phyloP scores from a whole-genome alignment of 2,329 filamentous ascomycete species.

The Penicillium sp. region DNA sequence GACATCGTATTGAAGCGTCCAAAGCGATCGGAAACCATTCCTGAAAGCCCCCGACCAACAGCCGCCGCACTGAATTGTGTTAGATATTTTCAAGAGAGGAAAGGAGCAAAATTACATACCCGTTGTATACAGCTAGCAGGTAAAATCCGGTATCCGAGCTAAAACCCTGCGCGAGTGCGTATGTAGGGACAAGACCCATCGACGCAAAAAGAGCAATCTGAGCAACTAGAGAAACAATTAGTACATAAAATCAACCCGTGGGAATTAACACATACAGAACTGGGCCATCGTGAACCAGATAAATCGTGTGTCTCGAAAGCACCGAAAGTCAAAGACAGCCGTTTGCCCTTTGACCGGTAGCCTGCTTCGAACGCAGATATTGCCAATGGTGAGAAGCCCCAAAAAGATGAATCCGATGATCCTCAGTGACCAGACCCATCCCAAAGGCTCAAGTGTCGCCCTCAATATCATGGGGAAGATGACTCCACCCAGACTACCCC shows the following conservation, averaged over 20 bases:
- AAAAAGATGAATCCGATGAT: conserved; percentile 36
- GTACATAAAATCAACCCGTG: too few relatives aligned
- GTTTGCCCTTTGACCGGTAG: neutral
- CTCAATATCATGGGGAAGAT: conserved; percentile 35
- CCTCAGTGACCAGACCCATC: conserved; percentile 38
- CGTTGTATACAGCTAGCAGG: conserved; percentile 1
- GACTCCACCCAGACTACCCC: conserved; percentile 33
- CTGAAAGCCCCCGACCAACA: conserved; percentile 3
- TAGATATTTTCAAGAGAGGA: neutral
- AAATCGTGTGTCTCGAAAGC: neutral
- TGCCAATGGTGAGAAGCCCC: conserved; percentile 1
- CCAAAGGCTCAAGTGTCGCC: conserved; percentile 27
- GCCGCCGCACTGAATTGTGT: neutral
- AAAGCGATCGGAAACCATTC: conserved; percentile 1
- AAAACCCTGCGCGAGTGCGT: conserved; percentile 2
- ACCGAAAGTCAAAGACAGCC: neutral
- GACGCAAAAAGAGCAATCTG: conserved; percentile 1
- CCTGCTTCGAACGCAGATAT: conserved; percentile 3
- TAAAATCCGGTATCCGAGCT: conserved; percentile 3
- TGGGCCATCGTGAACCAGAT: neutral
- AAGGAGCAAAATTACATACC: neutral
- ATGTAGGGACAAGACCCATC: conserved; percentile 2
- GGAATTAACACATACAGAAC: neutral
- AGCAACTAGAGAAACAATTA: neutral
- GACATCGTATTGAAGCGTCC: conserved; percentile 6